Evolutionary conservation across 2,329 filamentous ascomycete species (phyloP), one percentile per base, ranked within the genome.

Genomic region (Orbilia ellipsospora): DNA sequence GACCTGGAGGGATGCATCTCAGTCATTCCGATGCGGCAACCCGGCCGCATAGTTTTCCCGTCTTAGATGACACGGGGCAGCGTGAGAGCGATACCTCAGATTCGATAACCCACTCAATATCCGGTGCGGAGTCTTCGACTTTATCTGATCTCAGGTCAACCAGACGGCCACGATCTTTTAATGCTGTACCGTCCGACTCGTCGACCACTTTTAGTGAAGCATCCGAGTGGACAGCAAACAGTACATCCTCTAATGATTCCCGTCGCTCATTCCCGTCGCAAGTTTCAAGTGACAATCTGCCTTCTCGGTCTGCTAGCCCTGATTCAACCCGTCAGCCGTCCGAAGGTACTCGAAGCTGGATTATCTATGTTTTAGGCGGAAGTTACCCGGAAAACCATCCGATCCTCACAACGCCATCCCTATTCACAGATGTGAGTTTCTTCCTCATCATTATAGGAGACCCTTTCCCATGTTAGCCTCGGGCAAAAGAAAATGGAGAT

Each of bases 301-400:
- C 23, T 28, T 61, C 64, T 36, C 51, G 64, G 28, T 61, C 62
- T 12, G 15, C 45, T 4, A 69, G 72, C n/a, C 69, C 67, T 13
- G 67, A 77, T 67, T 62, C 73, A 5, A 16, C 23, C 16, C 55
- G 67, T 13, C 51, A 52, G 8, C 63, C 65, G 65, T 80, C 82
- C 8, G 82, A 83, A 69, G 85, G 84, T 65, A 88, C 87, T 65
- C 84, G 89, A 78, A 91, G 88, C 81, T 91, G 89, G 89, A 86
- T 91, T 79, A 90, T 91, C 63, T 91, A 91, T 80, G 89, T 91
- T 7, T 86, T 91, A 61, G 89, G 89, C 52, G 89, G 89, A 50
- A 90, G 89, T 78, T 87, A 90, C 63, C 89, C 89, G 1, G 89
- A 90, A 78, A 90, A 90, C 78, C 89, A 91, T 80, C 89, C 89